phyloP scores from a whole-genome alignment of 1,284 basidiomycete species.

The Rhodotorula glutinis region DNA sequence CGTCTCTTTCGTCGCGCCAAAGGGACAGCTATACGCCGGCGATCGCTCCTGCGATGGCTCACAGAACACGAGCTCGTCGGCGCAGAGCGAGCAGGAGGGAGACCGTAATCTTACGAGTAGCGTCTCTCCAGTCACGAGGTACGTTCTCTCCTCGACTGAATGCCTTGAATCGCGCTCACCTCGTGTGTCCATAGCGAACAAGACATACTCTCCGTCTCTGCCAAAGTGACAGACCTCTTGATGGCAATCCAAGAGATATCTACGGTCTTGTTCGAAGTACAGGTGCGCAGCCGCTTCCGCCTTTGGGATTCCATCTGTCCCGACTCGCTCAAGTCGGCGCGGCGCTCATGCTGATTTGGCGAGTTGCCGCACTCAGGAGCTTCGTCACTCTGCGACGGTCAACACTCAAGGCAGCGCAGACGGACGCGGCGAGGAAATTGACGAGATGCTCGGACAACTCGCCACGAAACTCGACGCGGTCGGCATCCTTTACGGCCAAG shows the following conservation, averaged over 20 bases:
- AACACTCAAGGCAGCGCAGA: background rate
- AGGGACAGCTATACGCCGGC: background rate
- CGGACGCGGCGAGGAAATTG: conserved; percentile 56
- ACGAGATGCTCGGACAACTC: conserved; percentile 71
- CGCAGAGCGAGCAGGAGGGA: background rate
- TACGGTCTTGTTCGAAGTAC: conserved; percentile 43
- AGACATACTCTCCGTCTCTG: conserved; percentile 27
- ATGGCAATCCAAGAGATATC: conserved; percentile 35
- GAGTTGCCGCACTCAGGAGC: conserved; percentile 22
- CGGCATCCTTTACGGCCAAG: conserved; percentile 57
- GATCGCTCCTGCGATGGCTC: no score
- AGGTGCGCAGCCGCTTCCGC: conserved; percentile 16
- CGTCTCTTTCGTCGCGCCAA: background rate
- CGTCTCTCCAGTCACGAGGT: no score
- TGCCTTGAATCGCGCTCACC: background rate
- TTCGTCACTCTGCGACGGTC: conserved; percentile 31
- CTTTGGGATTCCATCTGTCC: no score
- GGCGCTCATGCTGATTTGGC: background rate
- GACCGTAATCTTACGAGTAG: background rate
- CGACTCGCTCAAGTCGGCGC: background rate
- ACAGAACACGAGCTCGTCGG: no score
- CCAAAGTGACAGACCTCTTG: conserved; percentile 36
- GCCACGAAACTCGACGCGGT: conserved; percentile 75
- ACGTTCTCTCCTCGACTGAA: background rate
- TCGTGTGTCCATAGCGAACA: conserved; percentile 20